A percentile compares a stretch with the other conserved stretches of the same genome.
Conservation (phyloP, 2,329 filamentous ascomycete genomes). For the Aspergillus melleus region DNA sequence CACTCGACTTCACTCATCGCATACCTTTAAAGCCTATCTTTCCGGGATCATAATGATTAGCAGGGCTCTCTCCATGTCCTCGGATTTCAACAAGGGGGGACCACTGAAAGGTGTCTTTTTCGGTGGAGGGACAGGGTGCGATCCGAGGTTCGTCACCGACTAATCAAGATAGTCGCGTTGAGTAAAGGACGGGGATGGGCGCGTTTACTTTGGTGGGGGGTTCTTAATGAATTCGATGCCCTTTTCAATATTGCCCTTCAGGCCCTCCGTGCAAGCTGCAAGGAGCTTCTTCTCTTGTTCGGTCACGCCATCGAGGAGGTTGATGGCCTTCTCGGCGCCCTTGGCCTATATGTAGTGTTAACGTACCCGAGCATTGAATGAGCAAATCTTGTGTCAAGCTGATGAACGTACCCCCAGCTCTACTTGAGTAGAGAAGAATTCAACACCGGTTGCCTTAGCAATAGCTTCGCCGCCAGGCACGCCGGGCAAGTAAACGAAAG, state of each 20-base stretch:
- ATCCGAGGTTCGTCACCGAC: constrained; percentile 20
- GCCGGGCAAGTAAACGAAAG: constrained; percentile 92
- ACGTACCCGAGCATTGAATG: constrained; percentile 8
- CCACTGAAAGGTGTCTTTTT: constrained; percentile 14
- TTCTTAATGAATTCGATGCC: constrained; percentile 86
- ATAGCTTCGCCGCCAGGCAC: constrained; percentile 84
- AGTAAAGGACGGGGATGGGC: constrained; percentile 32
- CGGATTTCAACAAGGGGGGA: constrained; percentile 13
- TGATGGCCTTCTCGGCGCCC: constrained; percentile 81
- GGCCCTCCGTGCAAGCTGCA: constrained; percentile 69
- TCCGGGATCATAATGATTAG: constrained; percentile 36
- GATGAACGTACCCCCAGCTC: constrained; percentile 80
- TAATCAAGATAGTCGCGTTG: constrained; percentile 18
- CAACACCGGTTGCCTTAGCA: constrained; percentile 75
- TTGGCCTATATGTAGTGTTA: constrained; percentile 59
- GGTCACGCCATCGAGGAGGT: constrained; percentile 74
- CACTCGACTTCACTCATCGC: constrained; percentile 29
- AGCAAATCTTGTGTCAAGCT: constrained; percentile 6
- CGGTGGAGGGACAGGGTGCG: constrained; percentile 12
- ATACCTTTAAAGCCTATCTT: constrained; percentile 48
- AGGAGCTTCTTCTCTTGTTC: constrained; percentile 89
- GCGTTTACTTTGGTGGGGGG: constrained; percentile 80
- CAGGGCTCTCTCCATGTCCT: constrained; percentile 30
- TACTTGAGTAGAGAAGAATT: constrained; percentile 95
- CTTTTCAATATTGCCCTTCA: constrained; percentile 93